These are phyloP conservation scores for Saccharomycopsis capsularis DNA, from an alignment of 805 yeast genomes.

Conservation along the genomic window DNA sequence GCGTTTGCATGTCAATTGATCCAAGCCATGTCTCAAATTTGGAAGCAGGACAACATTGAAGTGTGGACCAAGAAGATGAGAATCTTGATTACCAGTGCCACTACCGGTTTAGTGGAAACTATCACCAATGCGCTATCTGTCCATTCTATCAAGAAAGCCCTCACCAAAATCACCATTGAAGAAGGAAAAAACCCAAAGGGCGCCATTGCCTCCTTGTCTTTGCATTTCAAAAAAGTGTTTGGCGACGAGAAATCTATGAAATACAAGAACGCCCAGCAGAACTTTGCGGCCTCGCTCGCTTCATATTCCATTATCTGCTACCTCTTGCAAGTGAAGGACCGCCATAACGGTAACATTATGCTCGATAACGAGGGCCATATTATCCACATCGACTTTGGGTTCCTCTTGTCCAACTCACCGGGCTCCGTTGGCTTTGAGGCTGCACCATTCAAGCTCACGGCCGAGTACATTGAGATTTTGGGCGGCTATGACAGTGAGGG, in stretches of 20 bases:
- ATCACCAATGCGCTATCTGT: conserved; percentile 90
- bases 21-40: conserved; percentile 75
- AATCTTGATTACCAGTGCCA: conserved; percentile 83
- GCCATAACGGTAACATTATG: conserved; percentile 98
- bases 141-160: conserved; percentile 88
- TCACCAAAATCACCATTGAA: conserved; percentile 66
- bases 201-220: conserved; percentile 61
- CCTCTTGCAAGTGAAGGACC: conserved; percentile 84
- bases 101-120: conserved; percentile 90
- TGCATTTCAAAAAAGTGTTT: conserved; percentile 71
- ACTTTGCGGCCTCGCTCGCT: conserved; percentile 81
- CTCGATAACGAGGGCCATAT: conserved; percentile 93
- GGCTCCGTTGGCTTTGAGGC: conserved; percentile 97
- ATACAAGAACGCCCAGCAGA: conserved; percentile 71
- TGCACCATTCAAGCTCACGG: conserved; percentile 90
- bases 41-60: conserved; percentile 62
- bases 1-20: conserved; percentile 96
- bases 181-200: conserved; percentile 67
- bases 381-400: conserved; percentile 93
- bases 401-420: conserved; percentile 86
- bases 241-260: conserved; percentile 52
- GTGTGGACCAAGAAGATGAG: conserved; percentile 95
- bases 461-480: conserved; percentile 79
- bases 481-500: conserved; percentile 68
- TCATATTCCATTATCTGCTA: conserved; percentile 89